A percentile compares a stretch with the other conserved stretches of the same genome.
Evolutionary conservation across 2,329 filamentous ascomycete species (phyloP).

Genomic region (Exophiala oligosperma): DNA sequence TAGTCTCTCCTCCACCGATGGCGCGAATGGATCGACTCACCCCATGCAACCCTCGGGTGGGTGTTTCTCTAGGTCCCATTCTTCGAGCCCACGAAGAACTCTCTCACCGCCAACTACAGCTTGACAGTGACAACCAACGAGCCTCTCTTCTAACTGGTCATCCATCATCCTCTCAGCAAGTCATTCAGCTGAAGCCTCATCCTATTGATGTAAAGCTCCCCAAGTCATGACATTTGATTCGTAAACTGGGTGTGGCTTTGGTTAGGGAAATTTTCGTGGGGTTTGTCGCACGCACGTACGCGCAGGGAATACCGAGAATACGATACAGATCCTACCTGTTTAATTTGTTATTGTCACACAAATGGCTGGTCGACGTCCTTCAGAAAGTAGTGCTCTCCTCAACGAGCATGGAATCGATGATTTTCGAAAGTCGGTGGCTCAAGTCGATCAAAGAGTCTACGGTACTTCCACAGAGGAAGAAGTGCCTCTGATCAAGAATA

Average conservation of each 20-base stretch:
- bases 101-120: slow-evolving; percentile 5
- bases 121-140: slow-evolving; percentile 1
- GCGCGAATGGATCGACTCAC: background rate
- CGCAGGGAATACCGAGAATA: too few relatives aligned
- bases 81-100: background rate
- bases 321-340: too few relatives aligned
- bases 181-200: background rate
- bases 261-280: too few relatives aligned
- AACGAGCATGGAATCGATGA: slow-evolving; percentile 25
- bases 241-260: too few relatives aligned
- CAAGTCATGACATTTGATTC: background rate
- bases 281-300: too few relatives aligned
- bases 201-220: background rate
- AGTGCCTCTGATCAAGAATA: slow-evolving; percentile 8
- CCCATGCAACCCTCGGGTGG: too few relatives aligned
- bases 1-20: background rate
- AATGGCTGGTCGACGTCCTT: slow-evolving; percentile 23
- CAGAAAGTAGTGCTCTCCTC: slow-evolving; percentile 26
- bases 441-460: slow-evolving; percentile 19
- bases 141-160: background rate
- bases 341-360: background rate
- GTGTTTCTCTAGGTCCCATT: too few relatives aligned
- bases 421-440: slow-evolving; percentile 19
- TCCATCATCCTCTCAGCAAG: background rate
- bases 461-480: slow-evolving; percentile 17